Evolutionary conservation across 163 green algal species (phyloP).

Genomic region (Chlamydomonas reinhardtii): DNA sequence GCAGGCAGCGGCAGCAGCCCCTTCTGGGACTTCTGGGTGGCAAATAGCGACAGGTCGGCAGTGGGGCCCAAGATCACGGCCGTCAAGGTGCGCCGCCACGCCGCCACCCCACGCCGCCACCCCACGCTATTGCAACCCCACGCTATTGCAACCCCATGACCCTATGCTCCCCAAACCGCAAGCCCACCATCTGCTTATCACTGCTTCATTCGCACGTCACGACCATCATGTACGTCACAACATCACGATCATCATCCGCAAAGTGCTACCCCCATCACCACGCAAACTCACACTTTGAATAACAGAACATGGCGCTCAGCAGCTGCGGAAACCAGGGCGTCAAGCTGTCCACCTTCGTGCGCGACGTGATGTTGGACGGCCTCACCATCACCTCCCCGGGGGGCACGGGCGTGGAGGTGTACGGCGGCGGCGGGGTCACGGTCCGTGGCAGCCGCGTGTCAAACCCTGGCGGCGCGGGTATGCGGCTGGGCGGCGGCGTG

Average conservation of each 20-base stretch:
- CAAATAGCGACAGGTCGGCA: background rate
- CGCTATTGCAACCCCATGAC: too few relatives aligned
- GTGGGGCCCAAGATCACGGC: background rate
- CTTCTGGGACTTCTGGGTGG: slow-evolving; percentile 34
- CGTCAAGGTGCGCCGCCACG: background rate
- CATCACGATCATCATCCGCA: too few relatives aligned
- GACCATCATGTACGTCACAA: too few relatives aligned
- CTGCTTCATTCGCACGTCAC: too few relatives aligned
- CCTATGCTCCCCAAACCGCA: too few relatives aligned
- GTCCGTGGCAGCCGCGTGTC: slow-evolving; percentile 20
- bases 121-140: too few relatives aligned
- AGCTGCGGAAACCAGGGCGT: slow-evolving; percentile 33
- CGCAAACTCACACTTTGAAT: too few relatives aligned
- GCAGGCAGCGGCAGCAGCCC: slow-evolving; percentile 18
- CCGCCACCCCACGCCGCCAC: too few relatives aligned
- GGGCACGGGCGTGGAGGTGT: slow-evolving; percentile 15
- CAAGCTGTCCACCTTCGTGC: slow-evolving; percentile 46
- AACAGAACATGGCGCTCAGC: slow-evolving; percentile 23
- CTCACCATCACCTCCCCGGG: slow-evolving; percentile 6
- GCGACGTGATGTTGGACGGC: slow-evolving; percentile 8
- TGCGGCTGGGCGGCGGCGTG: slow-evolving; percentile 35
- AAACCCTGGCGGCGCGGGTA: background rate
- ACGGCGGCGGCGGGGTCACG: slow-evolving; percentile 15
- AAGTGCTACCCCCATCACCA: too few relatives aligned
- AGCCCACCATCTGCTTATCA: too few relatives aligned